These are phyloP conservation scores for Pseudodiploospora longispora DNA, from an alignment of 2,329 filamentous ascomycete species.

Conservation along the genomic window DNA sequence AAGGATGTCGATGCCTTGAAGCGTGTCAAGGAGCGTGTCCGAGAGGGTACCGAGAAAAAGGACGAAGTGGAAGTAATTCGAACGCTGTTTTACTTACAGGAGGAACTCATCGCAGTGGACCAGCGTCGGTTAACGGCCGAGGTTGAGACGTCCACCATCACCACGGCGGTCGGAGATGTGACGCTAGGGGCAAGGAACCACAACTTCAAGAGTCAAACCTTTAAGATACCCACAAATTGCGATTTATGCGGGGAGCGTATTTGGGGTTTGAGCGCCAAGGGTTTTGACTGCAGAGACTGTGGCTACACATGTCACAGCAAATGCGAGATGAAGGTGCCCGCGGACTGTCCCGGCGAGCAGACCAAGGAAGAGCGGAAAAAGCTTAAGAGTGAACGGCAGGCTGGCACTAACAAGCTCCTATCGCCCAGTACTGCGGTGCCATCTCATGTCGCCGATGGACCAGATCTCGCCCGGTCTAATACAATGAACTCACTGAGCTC, in stretches of 20 bases:
- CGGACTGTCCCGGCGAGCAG: constrained; percentile 89
- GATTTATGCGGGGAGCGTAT: constrained; percentile 94
- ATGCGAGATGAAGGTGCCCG: constrained; percentile 97
- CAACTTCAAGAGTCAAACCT: constrained; percentile 97
- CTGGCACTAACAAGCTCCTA: constrained; percentile 57
- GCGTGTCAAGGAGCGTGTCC: constrained; percentile 63
- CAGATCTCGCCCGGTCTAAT: constrained; percentile 66
- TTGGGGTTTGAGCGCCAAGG: constrained; percentile 94
- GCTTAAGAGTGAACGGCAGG: constrained; percentile 78
- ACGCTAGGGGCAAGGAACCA: constrained; percentile 90
- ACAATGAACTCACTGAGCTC: constrained; percentile 89
- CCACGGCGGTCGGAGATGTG: constrained; percentile 82
- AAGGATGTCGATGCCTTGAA: constrained; percentile 76
- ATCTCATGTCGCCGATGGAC: constrained; percentile 50
- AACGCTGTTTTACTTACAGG: constrained; percentile 75
- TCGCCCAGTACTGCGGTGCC: constrained; percentile 34
- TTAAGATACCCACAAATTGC: constrained; percentile 98
- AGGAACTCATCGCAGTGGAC: constrained; percentile 76
- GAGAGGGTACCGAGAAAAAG: constrained; percentile 77
- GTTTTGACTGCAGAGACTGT: constrained; percentile 91
- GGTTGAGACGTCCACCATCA: constrained; percentile 88
- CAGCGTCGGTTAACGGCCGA: constrained; percentile 79
- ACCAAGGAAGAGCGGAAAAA: constrained; percentile 94
- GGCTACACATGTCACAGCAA: constrained; percentile 98
- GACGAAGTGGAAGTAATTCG: constrained; percentile 82